Evolutionary conservation across 2,329 filamentous ascomycete species (phyloP), one percentile per base, ranked within the genome.

Genomic region (Epichloe bromicola): DNA sequence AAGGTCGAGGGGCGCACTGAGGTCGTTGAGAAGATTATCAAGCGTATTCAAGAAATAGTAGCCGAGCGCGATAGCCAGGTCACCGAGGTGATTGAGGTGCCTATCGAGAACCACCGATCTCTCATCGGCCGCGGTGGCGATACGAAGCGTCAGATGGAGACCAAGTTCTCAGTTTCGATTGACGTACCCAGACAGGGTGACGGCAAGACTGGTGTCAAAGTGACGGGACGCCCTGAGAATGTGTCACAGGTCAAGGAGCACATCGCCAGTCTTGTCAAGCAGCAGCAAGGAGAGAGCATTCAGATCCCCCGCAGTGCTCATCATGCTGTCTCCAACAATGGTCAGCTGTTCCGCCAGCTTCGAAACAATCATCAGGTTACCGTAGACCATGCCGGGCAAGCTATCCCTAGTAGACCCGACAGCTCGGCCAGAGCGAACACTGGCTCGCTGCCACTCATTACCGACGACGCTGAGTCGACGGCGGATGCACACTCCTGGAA

Each of bases 101-200:
- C 90, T 15, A 82, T 84, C 12, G 86, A 93, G 60, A 94, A 96
- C 74, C 94, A 98, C 67, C 79, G 90, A 50, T 77, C 87, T 8
- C 76, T 98, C 23, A 97, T 98, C 62, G 93, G 93, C 41, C 88
- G 89, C 51, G 89, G 88, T 56, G 93, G 94, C 56, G 89, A 95
- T 58, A 83, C 82, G 46, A 86, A 94, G 66, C 86, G 87, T 56
- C 79, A 85, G 56, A 77, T 98, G 26, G 93, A 98, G 73, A 77
- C 83, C 38, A 80, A 90, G 63, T 94, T 96, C 72, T 83, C 80
- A 51, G 84, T 98, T 49, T 82, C 83, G 7, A 80, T 98, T 56
- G 91, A 97, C 61, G 86, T 98, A 54, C 93, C 93, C 20, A 86
- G 88, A 59, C 89, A 95, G 70, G 89, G 88, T 41, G 86, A 86